Base-by-base conservation (phyloP, 2,329 filamentous ascomycete genomes). In the Neofusicoccum laricinum region DNA sequence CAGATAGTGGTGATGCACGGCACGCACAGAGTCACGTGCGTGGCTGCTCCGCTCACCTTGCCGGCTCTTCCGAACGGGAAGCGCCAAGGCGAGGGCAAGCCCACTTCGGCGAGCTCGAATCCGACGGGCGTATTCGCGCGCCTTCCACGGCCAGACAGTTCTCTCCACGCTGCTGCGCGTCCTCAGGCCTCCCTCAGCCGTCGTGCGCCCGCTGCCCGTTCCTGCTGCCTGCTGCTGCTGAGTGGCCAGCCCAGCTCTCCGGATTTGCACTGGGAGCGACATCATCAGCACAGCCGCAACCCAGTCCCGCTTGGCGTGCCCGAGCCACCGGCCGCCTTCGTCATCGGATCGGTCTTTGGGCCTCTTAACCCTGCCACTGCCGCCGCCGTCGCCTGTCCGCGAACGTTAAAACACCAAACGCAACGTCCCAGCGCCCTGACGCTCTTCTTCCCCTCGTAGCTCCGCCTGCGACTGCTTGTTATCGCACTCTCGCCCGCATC, bases 1-100 rank as follows among this genome's bases (percentile, higher is more conserved):
- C 45, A 41, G 62, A 64, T 64, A 58, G 45, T 59, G 21, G 38
- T 25, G 46, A 34, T 15, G 53, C 38, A 45, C 53, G 53, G 53
- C 6, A 15, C 38, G 38, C 53, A 11, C 3, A 5, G 36, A n/a
- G 53, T 32, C 38, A 43, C 38, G 53, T 43, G 53, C 34, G 38
- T 43, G 53, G 53, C 38, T 36, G 21, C 6, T 14, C 5, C 11
- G 21, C 10, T 7, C 17, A 30, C 45, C 17, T 48, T 40, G 21
- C 41, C 58, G 41, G 43, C 30, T 17, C 17, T n/a, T 48, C 58
- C 58, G 57, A 61, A 61, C 14, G 40, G 41, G 57, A 6, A 10
- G 57, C 21, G 38, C 32, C 50, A 38, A 53, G 34, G 32, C 25
- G 25, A 30, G 25, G 25, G 25, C 25, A 30, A 30, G 25, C 25